Base-by-base conservation (phyloP, 495 filamentous ascomycete species). In the Aspergillus cavernicola region DNA sequence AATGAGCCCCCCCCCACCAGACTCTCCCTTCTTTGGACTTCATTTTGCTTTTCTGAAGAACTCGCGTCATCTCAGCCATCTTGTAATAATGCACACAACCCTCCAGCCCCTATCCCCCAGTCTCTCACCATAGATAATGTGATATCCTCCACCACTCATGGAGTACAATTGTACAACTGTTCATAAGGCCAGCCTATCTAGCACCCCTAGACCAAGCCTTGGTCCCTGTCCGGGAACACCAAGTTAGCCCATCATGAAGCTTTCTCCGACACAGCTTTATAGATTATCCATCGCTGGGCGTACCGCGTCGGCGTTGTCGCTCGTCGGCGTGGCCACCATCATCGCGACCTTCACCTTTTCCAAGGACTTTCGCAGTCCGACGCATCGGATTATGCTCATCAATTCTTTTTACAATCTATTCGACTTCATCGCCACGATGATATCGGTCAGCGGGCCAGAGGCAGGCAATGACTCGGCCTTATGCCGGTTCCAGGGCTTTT, bases 401-500 rank as follows among this genome's bases (percentile, higher is more conserved):
- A 75, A 73, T 55, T 63, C 73, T 10, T 74, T 75, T 26, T 75
- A 65, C 59, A 77, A 78, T 36, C 46, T 75, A 3, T 60, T 76
- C 55, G 71, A 74, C 46, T 72, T 73, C n/a, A 62, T 66, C 15
- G 72, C 65, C 13, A 76, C 72, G 1, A 72, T 75, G 65, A 76
- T 76, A 10, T 76, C 75, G 1, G 58, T 68, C 11, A 67, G 65
- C 42, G 73, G 72, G 5, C 68, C 69, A 3, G 47, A 49, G n/a
- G 65, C 66, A 0, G 73, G 73, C 2, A 62, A 73, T 35, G 15
- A 32, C 7, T 75, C 73, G 6, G 59, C 67, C 0, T 46, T 76
- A 26, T 78, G 75, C 47, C 70, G 75, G 54, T 76, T 76, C 36
- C 75, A 78, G 60, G 75, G 64, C 2, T 78, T 78, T 42, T 65